Conservation (phyloP, 2,329 filamentous ascomycete species). For the Cytospora piceae region DNA sequence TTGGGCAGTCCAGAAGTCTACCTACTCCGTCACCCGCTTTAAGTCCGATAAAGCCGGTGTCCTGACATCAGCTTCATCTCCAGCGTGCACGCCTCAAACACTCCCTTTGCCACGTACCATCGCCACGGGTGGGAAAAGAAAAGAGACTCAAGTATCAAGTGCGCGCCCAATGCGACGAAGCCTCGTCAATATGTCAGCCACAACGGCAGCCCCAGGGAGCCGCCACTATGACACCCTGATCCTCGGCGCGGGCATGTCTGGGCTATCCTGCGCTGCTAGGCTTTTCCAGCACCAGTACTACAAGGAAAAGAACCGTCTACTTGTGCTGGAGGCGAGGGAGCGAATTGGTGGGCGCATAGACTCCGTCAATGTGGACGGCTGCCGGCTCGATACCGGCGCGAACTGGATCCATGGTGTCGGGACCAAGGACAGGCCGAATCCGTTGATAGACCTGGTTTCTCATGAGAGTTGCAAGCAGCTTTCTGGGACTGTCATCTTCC, state of each 20-base stretch:
- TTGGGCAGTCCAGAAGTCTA: background rate
- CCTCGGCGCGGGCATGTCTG: conserved; percentile 23
- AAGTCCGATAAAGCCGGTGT: conserved; percentile 13
- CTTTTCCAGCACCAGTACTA: conserved; percentile 17
- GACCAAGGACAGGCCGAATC: conserved; percentile 19
- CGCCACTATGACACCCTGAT: conserved; percentile 18
- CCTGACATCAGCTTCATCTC: background rate
- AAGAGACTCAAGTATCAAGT: background rate
- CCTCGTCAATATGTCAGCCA: conserved; percentile 7
- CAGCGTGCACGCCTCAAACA: background rate
- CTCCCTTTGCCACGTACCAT: background rate
- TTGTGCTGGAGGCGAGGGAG: conserved; percentile 15
- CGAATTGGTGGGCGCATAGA: conserved; percentile 21
- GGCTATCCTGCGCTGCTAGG: conserved; percentile 18
- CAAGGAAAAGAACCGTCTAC: conserved; percentile 2
- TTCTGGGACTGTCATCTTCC: conserved; percentile 19
- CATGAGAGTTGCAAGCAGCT: conserved; percentile 14
- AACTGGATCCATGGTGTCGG: conserved; percentile 25
- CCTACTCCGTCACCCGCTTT: background rate
- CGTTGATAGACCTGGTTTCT: conserved; percentile 13
- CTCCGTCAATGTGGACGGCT: conserved; percentile 18
- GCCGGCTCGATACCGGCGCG: conserved; percentile 21
- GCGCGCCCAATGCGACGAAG: background rate
- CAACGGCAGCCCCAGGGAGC: background rate
- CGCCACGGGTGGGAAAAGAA: background rate